Evolutionary conservation across 345 rosid species (phyloP).

Genomic region (Tarenaya hassleriana): DNA sequence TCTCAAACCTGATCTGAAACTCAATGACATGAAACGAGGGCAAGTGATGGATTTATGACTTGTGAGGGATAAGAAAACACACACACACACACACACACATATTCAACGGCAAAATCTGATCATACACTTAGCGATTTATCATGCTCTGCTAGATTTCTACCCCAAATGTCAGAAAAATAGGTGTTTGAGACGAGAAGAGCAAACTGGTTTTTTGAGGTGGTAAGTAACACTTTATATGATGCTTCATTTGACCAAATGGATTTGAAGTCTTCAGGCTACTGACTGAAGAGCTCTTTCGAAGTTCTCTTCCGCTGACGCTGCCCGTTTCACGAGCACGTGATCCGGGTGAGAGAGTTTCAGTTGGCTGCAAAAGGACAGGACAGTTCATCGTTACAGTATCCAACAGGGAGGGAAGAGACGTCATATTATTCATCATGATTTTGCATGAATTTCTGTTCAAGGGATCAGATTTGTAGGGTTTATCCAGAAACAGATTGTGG

Average conservation of each 20-base stretch:
- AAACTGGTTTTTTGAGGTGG: too few species aligned
- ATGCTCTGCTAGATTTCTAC: too few species aligned
- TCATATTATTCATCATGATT: background rate
- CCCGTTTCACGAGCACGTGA: conserved; percentile 48
- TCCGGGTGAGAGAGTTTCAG: conserved; percentile 58
- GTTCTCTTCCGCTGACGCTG: conserved; percentile 52
- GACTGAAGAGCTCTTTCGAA: conserved; percentile 68
- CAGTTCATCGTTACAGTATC: background rate
- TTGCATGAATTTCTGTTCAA: too few species aligned
- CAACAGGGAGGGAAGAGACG: background rate
- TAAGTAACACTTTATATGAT: too few species aligned
- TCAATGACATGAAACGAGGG: background rate
- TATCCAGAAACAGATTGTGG: too few species aligned
- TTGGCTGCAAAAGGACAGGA: conserved; percentile 46
- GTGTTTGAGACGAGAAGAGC: too few species aligned
- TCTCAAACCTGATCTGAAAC: too few species aligned
- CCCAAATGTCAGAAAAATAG: too few species aligned
- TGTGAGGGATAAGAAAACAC: background rate
- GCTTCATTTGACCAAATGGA: too few species aligned
- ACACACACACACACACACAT: too few species aligned
- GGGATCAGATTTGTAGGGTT: background rate
- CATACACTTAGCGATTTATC: too few species aligned
- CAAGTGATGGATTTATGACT: background rate
- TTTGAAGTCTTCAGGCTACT: conserved; percentile 39
- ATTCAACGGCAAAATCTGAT: background rate